Evolutionary conservation across 108 stramenopile genomes (phyloP).

Genomic region (Thalassiosira profunda): DNA sequence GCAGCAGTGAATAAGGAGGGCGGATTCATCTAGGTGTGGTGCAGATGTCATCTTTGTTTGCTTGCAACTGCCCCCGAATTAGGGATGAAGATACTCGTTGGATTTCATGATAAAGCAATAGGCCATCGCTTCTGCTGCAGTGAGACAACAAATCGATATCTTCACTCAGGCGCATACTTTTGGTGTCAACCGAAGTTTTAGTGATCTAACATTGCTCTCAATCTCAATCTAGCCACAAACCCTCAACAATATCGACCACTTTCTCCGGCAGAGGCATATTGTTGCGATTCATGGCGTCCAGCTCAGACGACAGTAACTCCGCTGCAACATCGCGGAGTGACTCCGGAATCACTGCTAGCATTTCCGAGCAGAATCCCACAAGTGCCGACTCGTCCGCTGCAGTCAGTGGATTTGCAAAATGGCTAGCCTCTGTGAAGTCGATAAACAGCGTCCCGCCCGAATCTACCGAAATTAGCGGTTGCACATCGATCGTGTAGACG

Average conservation of each 20-base stretch:
- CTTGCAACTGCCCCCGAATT: no score
- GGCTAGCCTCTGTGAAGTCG: conserved; percentile 78
- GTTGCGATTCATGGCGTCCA: not conserved
- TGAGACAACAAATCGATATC: no score
- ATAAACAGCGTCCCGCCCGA: conserved; percentile 71
- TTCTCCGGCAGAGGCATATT: not conserved
- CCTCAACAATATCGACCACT: conserved; percentile 17
- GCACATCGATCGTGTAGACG: conserved; percentile 66
- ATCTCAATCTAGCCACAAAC: conserved; percentile 11
- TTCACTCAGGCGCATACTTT: no score
- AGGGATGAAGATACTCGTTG: no score
- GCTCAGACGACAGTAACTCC: conserved; percentile 2
- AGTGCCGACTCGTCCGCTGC: conserved; percentile 39
- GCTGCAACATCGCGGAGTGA: conserved; percentile 3
- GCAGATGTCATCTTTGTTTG: no score
- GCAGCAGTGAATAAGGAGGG: no score
- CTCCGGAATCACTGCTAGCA: conserved; percentile 57
- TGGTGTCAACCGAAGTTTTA: no score
- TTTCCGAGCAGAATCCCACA: conserved; percentile 57
- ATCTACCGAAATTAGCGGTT: conserved; percentile 56
- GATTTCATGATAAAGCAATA: no score
- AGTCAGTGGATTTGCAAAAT: conserved; percentile 5
- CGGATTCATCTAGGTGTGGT: no score
- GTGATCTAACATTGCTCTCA: not conserved
- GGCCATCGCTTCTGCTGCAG: no score